Conservation (phyloP, 148 eudicot genomes). For the Fagopyrum homotropicum region DNA sequence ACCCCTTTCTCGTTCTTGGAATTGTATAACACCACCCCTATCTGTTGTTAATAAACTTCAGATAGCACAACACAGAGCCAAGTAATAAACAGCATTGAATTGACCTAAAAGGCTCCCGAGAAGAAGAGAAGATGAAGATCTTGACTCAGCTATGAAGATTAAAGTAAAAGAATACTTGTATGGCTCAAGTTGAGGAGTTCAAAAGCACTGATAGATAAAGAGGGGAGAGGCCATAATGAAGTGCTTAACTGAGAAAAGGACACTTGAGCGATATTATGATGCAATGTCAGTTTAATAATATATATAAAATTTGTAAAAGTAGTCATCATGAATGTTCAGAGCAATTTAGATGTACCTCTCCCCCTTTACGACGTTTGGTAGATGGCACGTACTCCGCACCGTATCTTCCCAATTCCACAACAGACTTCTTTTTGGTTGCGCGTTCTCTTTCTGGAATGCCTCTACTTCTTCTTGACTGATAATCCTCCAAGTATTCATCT, state of each 20-base stretch:
- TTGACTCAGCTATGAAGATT: too few relatives aligned
- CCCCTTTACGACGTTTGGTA: slow-evolving; percentile 78
- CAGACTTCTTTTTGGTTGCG: slow-evolving; percentile 44
- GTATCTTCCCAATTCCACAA: slow-evolving; percentile 46
- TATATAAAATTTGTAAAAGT: neutral
- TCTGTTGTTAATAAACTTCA: too few relatives aligned
- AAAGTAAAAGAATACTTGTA: neutral
- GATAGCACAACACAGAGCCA: too few relatives aligned
- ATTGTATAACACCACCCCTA: too few relatives aligned
- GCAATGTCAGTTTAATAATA: neutral
- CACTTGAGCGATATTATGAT: neutral
- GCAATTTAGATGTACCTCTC: slow-evolving; percentile 54
- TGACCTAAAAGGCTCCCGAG: too few relatives aligned
- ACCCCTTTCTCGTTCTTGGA: too few relatives aligned
- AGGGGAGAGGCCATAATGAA: neutral
- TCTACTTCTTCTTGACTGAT: slow-evolving; percentile 43
- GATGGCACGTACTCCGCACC: slow-evolving; percentile 50
- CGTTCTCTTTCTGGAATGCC: slow-evolving; percentile 57
- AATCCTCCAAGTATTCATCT: slow-evolving; percentile 54
- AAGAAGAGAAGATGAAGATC: too few relatives aligned
- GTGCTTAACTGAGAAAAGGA: neutral
- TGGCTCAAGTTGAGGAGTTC: neutral
- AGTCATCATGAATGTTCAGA: neutral
- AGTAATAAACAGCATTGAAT: too few relatives aligned
- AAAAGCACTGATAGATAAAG: neutral